Percentiles rank a stretch among this genome's conserved stretches.
Conservation (phyloP, 805 yeast species). For the Wickerhamomyces mucosus region DNA sequence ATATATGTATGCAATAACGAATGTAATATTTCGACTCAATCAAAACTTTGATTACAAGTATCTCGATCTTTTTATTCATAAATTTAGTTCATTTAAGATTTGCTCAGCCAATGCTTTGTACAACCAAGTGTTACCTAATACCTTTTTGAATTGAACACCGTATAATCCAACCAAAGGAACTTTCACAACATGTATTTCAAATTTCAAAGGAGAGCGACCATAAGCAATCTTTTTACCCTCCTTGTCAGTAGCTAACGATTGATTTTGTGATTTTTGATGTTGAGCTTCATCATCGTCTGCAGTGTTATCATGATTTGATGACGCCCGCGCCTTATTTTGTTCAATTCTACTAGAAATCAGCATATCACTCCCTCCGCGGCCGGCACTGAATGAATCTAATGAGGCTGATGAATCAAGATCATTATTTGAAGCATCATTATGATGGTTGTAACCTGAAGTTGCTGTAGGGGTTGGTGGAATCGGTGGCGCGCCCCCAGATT, state of each 20-base stretch:
- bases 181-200: slow-evolving; percentile 86
- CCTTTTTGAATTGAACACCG: slow-evolving; percentile 91
- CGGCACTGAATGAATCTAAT: slow-evolving; percentile 55
- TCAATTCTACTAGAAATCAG: slow-evolving; percentile 49
- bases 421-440: slow-evolving; percentile 23
- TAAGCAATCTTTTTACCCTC: slow-evolving; percentile 7
- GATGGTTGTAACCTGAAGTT: slow-evolving; percentile 19
- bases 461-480: slow-evolving; percentile 52
- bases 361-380: slow-evolving; percentile 36
- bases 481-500: slow-evolving; percentile 22
- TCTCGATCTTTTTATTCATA: no score
- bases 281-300: slow-evolving; percentile 1
- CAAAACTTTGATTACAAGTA: no score
- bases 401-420: slow-evolving; percentile 35
- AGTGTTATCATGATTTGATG: slow-evolving; percentile 4
- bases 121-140: slow-evolving; percentile 91
- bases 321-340: slow-evolving; percentile 25
- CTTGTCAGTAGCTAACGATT: not conserved
- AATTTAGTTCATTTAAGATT: slow-evolving; percentile 37
- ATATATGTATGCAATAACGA: no score
- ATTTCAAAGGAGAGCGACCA: slow-evolving; percentile 60
- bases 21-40: no score
- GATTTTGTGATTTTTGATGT: slow-evolving; percentile 5
- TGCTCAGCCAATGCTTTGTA: slow-evolving; percentile 86
- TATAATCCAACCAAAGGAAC: slow-evolving; percentile 84